These are phyloP conservation scores for Metschnikowia baotianmanensis DNA, from an alignment of 805 yeast species.

Conservation along the genomic window DNA sequence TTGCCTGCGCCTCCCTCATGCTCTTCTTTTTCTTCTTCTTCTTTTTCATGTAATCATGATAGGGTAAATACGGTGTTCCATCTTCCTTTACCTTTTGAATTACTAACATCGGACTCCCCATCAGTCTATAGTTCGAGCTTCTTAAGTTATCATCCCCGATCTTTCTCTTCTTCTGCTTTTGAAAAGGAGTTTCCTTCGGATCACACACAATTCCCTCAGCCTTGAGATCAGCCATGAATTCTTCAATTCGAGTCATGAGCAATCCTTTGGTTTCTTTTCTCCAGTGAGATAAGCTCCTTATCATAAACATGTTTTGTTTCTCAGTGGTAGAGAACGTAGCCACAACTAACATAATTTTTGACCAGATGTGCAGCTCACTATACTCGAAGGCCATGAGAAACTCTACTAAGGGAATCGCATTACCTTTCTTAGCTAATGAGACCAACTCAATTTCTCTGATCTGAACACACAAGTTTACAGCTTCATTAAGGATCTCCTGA, in stretches of 20 bases:
- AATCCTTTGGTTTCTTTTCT: neutral
- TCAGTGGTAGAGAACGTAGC: neutral
- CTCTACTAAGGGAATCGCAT: slow-evolving; percentile 1
- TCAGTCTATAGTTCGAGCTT: neutral
- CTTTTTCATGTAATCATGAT: neutral
- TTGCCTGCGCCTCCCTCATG: neutral
- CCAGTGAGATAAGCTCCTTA: neutral
- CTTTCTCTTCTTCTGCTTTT: neutral
- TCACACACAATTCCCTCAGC: neutral
- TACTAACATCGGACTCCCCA: too few species aligned
- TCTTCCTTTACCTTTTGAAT: neutral
- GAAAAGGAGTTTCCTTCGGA: too few species aligned
- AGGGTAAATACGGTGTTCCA: neutral
- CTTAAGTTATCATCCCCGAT: neutral
- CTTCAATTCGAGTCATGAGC: neutral
- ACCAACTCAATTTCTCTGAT: neutral
- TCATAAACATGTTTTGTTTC: neutral
- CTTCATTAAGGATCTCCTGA: neutral
- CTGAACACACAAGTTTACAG: neutral
- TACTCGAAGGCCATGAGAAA: neutral
- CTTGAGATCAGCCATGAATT: neutral
- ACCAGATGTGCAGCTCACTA: slow-evolving; percentile 1
- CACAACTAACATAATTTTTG: neutral
- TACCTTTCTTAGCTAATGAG: neutral
- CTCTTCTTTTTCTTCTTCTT: too few species aligned